Conservation (phyloP, 495 filamentous ascomycete species). For the Ascobolus immersus region DNA sequence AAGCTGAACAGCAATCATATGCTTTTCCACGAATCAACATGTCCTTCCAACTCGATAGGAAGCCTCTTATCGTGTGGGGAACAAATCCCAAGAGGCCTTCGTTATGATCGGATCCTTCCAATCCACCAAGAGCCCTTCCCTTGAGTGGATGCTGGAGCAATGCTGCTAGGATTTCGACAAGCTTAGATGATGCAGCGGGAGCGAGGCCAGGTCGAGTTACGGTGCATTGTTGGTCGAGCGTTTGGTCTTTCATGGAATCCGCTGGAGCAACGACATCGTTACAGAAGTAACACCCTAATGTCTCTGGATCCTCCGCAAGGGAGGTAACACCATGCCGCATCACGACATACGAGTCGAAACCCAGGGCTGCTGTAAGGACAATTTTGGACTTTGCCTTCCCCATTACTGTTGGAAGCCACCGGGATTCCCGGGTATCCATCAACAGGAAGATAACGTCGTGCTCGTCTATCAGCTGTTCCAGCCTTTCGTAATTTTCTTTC, state of each 20-base stretch:
- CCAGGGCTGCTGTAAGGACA: constrained; percentile 84
- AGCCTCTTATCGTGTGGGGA: constrained; percentile 83
- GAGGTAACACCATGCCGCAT: constrained; percentile 65
- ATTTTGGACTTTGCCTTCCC: constrained; percentile 79
- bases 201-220: constrained; percentile 86
- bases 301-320: constrained; percentile 24
- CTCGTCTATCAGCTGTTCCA: constrained; percentile 50
- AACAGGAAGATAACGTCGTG: constrained; percentile 87
- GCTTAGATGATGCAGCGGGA: constrained; percentile 69
- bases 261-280: constrained; percentile 89
- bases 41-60: constrained; percentile 64
- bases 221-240: constrained; percentile 92
- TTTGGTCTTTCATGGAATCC: constrained; percentile 83
- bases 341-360: constrained; percentile 88
- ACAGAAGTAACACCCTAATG: constrained; percentile 91
- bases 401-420: constrained; percentile 96
- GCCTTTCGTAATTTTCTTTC: constrained; percentile 44
- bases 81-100: constrained; percentile 65
- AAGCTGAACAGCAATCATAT: constrained; percentile 82
- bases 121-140: neutral
- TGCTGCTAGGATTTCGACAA: constrained; percentile 73
- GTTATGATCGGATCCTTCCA: constrained; percentile 26
- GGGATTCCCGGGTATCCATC: constrained; percentile 84
- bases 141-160: constrained; percentile 55
- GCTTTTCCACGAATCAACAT: constrained; percentile 53